These are phyloP conservation scores for Microsporum canis DNA, from an alignment of 2,329 filamentous ascomycete species.

Conservation along the genomic window DNA sequence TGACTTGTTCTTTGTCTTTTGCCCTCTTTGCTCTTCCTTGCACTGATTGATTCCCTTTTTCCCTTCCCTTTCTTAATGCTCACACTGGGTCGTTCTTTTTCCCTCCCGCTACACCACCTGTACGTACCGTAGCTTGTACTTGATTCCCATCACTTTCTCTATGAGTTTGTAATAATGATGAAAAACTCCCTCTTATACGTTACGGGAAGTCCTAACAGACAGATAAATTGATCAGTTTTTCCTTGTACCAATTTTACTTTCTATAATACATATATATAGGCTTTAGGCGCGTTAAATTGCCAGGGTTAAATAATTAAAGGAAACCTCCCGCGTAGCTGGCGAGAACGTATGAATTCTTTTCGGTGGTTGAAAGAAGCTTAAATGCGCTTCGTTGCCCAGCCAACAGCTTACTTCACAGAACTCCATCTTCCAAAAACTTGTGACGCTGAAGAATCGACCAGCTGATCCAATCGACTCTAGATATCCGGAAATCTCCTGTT, in stretches of 20 bases:
- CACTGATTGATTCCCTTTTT: background rate
- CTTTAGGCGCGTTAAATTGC: background rate
- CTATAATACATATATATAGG: background rate
- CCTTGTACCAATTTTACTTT: background rate
- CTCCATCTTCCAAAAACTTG: background rate
- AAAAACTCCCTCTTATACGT: background rate
- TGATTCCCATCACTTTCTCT: background rate
- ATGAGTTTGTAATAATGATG: slow-evolving; percentile 1
- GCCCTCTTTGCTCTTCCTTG: background rate
- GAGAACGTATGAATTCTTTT: background rate
- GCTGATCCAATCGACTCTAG: background rate
- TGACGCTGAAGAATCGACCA: background rate
- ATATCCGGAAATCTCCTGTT: background rate
- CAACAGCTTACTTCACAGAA: background rate
- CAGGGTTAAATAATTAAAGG: background rate
- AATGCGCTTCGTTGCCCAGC: background rate
- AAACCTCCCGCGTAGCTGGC: no score
- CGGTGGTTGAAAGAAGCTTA: background rate
- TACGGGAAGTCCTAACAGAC: background rate
- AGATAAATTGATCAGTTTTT: background rate
- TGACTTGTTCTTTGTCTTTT: background rate
- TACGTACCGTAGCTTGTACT: background rate
- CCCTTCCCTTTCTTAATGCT: background rate
- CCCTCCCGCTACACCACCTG: background rate
- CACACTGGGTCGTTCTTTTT: background rate